Evolutionary conservation across 169 alveolate species (phyloP).

Genomic region (Eimeria sp.): DNA sequence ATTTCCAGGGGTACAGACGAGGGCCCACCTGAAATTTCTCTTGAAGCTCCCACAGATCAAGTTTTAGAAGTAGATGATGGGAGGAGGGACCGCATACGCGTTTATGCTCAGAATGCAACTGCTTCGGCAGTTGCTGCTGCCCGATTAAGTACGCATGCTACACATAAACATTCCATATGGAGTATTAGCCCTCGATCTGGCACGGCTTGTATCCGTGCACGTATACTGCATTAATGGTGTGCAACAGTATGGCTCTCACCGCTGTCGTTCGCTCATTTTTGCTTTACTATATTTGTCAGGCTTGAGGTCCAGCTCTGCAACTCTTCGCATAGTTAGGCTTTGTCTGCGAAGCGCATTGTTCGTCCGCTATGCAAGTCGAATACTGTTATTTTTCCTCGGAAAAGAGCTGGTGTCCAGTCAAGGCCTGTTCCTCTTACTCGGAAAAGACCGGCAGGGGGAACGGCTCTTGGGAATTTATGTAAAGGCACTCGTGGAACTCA

Average conservation of each 20-base stretch:
- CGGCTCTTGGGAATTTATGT: background rate
- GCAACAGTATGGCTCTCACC: background rate
- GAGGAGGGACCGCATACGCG: constrained; percentile 30
- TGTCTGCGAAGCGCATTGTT: background rate
- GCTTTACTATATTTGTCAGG: constrained; percentile 10
- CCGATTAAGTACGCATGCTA: constrained; percentile 18
- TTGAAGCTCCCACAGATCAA: background rate
- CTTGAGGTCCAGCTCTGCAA: constrained; percentile 4
- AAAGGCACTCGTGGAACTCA: constrained; percentile 49
- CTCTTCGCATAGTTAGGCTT: background rate
- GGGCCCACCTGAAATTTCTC: background rate
- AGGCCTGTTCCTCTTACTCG: constrained; percentile 9
- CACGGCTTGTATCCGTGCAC: background rate
- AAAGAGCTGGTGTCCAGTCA: background rate
- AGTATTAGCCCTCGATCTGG: background rate
- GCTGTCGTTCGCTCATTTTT: background rate
- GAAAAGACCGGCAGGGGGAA: background rate
- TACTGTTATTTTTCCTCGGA: background rate
- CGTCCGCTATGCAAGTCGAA: background rate
- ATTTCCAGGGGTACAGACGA: background rate
- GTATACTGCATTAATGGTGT: background rate
- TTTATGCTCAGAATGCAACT: constrained; percentile 11
- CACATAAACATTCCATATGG: background rate
- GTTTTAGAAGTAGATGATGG: background rate
- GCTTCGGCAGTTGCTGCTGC: constrained; percentile 31